Evolutionary conservation across 768 basidiomycete species (phyloP).

Genomic region (Mycena capillaripes): DNA sequence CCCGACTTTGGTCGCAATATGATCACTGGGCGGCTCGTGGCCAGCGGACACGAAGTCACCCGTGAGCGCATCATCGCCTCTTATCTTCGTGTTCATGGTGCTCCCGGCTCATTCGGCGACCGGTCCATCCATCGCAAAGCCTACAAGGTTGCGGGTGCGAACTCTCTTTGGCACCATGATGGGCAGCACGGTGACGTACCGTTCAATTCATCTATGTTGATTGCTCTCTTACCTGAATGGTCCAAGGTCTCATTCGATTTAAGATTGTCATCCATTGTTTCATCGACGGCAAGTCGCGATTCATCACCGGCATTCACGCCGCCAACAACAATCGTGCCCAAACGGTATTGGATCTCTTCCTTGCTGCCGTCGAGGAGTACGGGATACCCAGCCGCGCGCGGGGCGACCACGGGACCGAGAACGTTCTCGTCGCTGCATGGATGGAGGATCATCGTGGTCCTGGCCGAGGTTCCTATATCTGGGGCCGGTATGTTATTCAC

Average conservation of each 20-base stretch:
- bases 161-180: conserved; percentile 56
- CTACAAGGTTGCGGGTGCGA: conserved; percentile 51
- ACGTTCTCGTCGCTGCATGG: neutral
- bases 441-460: neutral
- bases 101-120: conserved; percentile 40
- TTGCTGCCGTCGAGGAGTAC: neutral
- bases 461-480: neutral
- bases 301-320: conserved; percentile 50
- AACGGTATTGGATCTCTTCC: conserved; percentile 56
- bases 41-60: conserved; percentile 40
- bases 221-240: neutral
- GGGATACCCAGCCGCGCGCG: neutral
- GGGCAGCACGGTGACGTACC: conserved; percentile 48
- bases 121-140: conserved; percentile 41
- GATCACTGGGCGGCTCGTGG: conserved; percentile 40
- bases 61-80: conserved; percentile 33
- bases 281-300: conserved; percentile 57
- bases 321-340: conserved; percentile 55
- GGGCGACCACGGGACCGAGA: neutral
- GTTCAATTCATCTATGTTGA: neutral
- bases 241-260: conserved; percentile 44
- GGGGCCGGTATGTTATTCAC: neutral
- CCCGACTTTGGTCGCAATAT: conserved; percentile 44
- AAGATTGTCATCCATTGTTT: conserved; percentile 51
- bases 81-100: conserved; percentile 39